Evolutionary conservation across 192 early-diverging fungal genomes (phyloP), one percentile per base, ranked within the genome.

Genomic region (Hyaloraphidium curvatum): DNA sequence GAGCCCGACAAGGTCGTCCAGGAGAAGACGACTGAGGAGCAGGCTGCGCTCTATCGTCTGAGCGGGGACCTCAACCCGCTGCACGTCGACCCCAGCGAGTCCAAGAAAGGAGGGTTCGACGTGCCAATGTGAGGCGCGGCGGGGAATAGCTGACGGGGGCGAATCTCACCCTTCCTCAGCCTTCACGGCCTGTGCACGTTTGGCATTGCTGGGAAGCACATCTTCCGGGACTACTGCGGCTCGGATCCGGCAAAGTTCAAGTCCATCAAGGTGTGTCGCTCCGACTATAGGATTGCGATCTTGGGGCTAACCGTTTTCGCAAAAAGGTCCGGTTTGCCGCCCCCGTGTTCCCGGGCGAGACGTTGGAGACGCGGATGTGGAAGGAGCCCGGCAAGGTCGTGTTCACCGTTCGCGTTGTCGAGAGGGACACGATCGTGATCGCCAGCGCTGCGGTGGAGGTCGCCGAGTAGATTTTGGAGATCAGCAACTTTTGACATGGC

Each of bases 311-410:
- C 31, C 1, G 21, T 52, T 31, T 39, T 13, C 23, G 25, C 22
- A 14, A 52, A 23, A 21, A 55, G 28, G 16, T 74, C 14, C 77
- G 89, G 31, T 88, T 95, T 63, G 77, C 81, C 39, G 77, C 80
- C 30, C 81, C 81, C 19, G 91, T 97, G 56, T 78, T 85, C 68
- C 96, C 96, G 21, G 93, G 96, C 16, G 93, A 99, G 67, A 97
- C 93, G 16, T 73, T 97, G 28, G 84, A 93, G 67, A 99, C 94
- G 13, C 82, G 89, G 67, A 86, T 97, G 80, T 97, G 96, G 96
- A 70, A 80, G 58, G 82, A 88, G 58, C 79, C 81, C 7, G 75
- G 72, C 67, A 87, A 84, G 60, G 78, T 99, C 19, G 70, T 97
- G 55, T 99, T 96, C 82, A 81, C 88, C 64, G 85, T 87, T 39